phyloP scores from a whole-genome alignment of 345 rosid genomes.

The Hibiscus tridactylites region DNA sequence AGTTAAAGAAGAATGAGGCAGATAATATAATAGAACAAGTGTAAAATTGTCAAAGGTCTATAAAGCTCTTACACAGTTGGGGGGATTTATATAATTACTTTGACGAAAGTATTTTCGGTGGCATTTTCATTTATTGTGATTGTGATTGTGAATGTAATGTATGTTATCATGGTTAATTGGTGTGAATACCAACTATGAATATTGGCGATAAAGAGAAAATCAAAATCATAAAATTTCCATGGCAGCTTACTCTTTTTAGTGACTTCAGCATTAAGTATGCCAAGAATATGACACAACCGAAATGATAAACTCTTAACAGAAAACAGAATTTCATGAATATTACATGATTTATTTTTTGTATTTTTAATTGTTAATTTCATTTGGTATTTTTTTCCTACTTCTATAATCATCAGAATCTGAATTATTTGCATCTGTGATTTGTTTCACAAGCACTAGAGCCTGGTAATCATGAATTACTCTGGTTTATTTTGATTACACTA shows the following conservation, averaged over 20 bases:
- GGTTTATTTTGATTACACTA: neutral
- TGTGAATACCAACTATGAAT: no score
- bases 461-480: neutral
- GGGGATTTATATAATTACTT: no score
- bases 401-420: neutral
- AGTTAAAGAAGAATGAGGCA: neutral
- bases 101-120: no score
- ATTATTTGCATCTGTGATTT: no score
- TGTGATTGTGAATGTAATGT: no score
- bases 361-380: neutral
- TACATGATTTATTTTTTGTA: neutral
- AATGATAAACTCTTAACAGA: neutral
- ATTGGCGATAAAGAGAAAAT: no score
- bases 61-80: neutral
- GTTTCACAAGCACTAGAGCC: no score
- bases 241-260: neutral
- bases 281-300: conserved; percentile 2
- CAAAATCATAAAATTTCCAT: no score
- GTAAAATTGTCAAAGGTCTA: neutral
- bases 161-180: no score
- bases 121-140: no score
- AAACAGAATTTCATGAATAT: neutral
- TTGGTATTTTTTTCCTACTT: neutral
- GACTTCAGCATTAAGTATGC: neutral
- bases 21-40: neutral